Conservation (phyloP, 768 basidiomycete genomes). For the Serendipita vermifera region DNA sequence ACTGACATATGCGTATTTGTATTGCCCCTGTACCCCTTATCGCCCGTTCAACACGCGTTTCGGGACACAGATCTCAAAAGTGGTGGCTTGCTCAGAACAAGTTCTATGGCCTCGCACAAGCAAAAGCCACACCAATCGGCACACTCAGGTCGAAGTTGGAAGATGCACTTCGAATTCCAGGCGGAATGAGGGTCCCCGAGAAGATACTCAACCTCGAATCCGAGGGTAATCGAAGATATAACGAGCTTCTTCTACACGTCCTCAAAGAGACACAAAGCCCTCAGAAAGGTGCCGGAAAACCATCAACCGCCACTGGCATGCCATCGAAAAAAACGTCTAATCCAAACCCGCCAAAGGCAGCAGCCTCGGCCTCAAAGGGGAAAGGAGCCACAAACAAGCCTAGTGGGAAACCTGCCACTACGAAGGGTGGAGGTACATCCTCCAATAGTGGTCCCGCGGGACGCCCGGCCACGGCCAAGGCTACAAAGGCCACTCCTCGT, state of each 20-base stretch:
- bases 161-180: background rate
- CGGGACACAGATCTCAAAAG: background rate
- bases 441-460: too few relatives aligned
- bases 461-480: too few relatives aligned
- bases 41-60: background rate
- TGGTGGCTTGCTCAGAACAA: background rate
- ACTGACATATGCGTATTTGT: too few relatives aligned
- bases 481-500: too few relatives aligned
- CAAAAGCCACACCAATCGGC: background rate
- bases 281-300: too few relatives aligned
- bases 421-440: too few relatives aligned
- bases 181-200: background rate
- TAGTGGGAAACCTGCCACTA: too few relatives aligned
- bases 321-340: too few relatives aligned
- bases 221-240: background rate
- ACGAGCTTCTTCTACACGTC: background rate
- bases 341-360: too few relatives aligned
- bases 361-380: too few relatives aligned
- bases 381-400: too few relatives aligned
- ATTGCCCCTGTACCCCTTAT: background rate
- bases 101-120: background rate
- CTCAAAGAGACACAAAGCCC: background rate
- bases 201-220: background rate
- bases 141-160: background rate
- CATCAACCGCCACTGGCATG: too few relatives aligned